Conservation (phyloP, 2,329 filamentous ascomycete genomes). For the Sporothrix humicola region DNA sequence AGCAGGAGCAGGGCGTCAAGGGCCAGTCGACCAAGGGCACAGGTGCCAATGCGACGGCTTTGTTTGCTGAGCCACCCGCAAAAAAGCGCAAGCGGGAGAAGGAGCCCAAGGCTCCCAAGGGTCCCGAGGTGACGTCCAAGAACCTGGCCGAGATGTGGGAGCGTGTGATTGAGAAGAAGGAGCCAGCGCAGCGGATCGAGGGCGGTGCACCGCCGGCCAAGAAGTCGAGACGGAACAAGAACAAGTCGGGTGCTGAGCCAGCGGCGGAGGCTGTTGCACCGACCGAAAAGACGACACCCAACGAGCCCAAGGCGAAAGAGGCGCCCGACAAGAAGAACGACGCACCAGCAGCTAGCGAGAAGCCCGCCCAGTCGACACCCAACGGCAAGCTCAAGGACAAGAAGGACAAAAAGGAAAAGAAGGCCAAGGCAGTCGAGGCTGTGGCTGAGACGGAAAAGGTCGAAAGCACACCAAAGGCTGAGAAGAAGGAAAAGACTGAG, state of each 20-base stretch:
- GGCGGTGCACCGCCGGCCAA: constrained; percentile 24
- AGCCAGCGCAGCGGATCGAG: constrained; percentile 37
- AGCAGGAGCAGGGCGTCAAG: constrained; percentile 33
- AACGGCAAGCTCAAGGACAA: background rate
- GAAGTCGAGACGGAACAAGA: constrained; percentile 40
- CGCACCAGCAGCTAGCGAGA: constrained; percentile 30
- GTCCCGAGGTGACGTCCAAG: constrained; percentile 60
- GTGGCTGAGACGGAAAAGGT: background rate
- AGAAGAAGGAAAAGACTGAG: constrained; percentile 42
- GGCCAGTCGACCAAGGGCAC: constrained; percentile 49
- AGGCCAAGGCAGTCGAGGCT: constrained; percentile 17
- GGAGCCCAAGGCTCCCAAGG: background rate
- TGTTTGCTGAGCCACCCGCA: constrained; percentile 38
- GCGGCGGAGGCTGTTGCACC: background rate
- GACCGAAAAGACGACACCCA: background rate
- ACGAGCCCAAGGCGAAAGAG: background rate
- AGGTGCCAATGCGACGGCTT: constrained; percentile 33
- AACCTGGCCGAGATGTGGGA: constrained; percentile 83
- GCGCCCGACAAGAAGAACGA: constrained; percentile 24
- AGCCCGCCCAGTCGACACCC: background rate
- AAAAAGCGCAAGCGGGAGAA: constrained; percentile 63
- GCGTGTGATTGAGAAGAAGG: constrained; percentile 74
- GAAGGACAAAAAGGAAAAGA: constrained; percentile 31
- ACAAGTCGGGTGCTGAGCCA: constrained; percentile 26
- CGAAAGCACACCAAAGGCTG: background rate